Conservation (phyloP, 805 yeast species). For the Candida silvicultrix region DNA sequence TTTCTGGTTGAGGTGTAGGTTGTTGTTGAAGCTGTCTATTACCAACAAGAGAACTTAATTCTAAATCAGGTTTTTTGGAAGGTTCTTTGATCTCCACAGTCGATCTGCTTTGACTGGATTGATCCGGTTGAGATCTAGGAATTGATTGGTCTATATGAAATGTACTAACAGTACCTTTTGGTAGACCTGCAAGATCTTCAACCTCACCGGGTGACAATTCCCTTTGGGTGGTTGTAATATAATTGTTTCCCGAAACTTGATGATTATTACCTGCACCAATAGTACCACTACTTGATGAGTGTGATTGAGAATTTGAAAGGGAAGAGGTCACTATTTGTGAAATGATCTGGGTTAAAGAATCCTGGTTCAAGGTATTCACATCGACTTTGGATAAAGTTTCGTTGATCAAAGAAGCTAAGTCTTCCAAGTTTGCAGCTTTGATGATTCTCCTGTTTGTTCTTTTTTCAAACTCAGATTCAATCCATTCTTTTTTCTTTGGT, state of each 20-base stretch:
- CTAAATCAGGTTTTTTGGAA: slow-evolving; percentile 1
- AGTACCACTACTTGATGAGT: not conserved
- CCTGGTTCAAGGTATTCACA: slow-evolving; percentile 39
- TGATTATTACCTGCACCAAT: not conserved
- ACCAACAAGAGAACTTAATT: not conserved
- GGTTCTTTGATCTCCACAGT: not conserved
- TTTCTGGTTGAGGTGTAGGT: not conserved
- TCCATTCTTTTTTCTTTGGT: slow-evolving; percentile 59
- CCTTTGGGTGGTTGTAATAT: not conserved
- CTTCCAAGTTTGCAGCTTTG: slow-evolving; percentile 30
- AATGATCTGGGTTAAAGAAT: slow-evolving; percentile 19
- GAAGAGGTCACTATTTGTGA: slow-evolving; percentile 20
- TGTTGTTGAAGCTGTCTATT: not conserved
- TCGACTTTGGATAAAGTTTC: slow-evolving; percentile 31
- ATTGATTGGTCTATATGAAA: slow-evolving; percentile 17
- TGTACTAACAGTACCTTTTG: slow-evolving; percentile 24
- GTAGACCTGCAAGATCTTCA: slow-evolving; percentile 19
- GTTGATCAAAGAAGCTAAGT: slow-evolving; percentile 20
- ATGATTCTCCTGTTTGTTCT: slow-evolving; percentile 56
- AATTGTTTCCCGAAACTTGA: not conserved
- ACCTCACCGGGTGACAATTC: not conserved
- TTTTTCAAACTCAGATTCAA: slow-evolving; percentile 62
- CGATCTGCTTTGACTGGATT: not conserved
- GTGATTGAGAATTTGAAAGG: slow-evolving; percentile 1
- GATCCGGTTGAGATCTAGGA: not conserved